Base-by-base conservation (phyloP, 805 yeast species). In the Spathaspora sp. region DNA sequence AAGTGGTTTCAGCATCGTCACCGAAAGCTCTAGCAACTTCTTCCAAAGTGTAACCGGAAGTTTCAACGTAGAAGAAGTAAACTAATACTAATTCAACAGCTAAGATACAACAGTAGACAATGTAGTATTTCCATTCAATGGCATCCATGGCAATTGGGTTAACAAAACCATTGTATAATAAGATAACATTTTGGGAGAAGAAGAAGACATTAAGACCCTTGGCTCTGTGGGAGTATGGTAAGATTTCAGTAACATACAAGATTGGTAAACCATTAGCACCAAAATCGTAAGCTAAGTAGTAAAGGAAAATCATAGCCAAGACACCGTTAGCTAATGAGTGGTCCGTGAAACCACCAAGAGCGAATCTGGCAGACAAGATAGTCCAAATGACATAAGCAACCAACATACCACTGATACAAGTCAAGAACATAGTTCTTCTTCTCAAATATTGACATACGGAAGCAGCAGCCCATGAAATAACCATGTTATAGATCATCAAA, bases 251-350 rank as follows among this genome's bases (percentile, higher is more conserved):
- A 48, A 72, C 57, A 59, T 78, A 79, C 44, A 76, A 58, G 59
- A 62, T 71, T 48, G 80, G 79, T 50, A 77, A 66, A 42, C 81
- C 81, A 52, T 76, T 75, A 69, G 72, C 68, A 77, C 59, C 64
- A 46, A 62, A 46, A 52, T 63, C 58, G 50, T 64, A 64, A 17
- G 55, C 50, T 18, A 57, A 57, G 44, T 59, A 58, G 55, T 50
- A 63, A 32, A 65, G 52, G 57, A 60, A 65, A 48, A 63, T 63
- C 48, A 64, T 56, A 9, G 63, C 68, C 39, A 65, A 54, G 8
- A 63, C 64, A 11, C 60, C 65, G 31, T 50, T 55, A 17, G 60
- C 61, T 48, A 55, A 52, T 2, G 49, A 44, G 31, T 52, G 49
- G 16, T 54, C 52, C 44, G 52, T 42, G 48, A 57, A 63, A 42